Base-by-base conservation (phyloP, 176 grass and related monocot genomes). In the Bromus sterilis region DNA sequence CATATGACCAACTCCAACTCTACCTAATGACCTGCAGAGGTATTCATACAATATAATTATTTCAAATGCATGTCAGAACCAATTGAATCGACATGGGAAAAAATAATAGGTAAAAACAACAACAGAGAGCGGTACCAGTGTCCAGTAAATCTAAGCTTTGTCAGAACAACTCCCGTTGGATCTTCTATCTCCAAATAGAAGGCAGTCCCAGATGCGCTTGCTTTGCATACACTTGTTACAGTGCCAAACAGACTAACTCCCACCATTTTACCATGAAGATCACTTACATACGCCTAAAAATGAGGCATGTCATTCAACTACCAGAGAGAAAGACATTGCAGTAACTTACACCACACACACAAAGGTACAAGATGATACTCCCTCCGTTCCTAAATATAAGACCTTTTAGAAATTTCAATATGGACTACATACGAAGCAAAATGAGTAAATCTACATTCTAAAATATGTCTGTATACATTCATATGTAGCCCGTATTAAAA, bases 111-210 rank as follows among this genome's bases (percentile, higher is more conserved):
- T 78, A 43, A 73, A 79, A 84, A 69, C 46, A 85, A 65, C 51
- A 60, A 63, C 21, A 69, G 21, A 71, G 69, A 77, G 16, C 55
- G 25, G 63, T 93, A 98, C 95, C 95, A 94, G 66, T 31, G 86
- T 88, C 65, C 59, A 79, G 83, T 35, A 86, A 98, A 95, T 64
- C 77, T 78, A 68, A 98, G 88, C 79, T 98, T 98, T 41, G 49
- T 80, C 41, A 91, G 71, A 67, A 86, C 66, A 81, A 68, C 67
- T 91, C 90, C 86, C 83, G 95, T 94, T 82, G 33, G 67, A 33
- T 98, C 92, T 87, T 93, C 95, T 76, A 98, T 75, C 55, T 83
- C 91, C 86, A 94, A 86, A 82, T 70, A 88, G 81, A 89, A 98
- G 34, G 82, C 78, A 61, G 75, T 79, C 43, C 77, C 88, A 77